Conservation (phyloP, 768 basidiomycete species). For the Mycena vitilis region DNA sequence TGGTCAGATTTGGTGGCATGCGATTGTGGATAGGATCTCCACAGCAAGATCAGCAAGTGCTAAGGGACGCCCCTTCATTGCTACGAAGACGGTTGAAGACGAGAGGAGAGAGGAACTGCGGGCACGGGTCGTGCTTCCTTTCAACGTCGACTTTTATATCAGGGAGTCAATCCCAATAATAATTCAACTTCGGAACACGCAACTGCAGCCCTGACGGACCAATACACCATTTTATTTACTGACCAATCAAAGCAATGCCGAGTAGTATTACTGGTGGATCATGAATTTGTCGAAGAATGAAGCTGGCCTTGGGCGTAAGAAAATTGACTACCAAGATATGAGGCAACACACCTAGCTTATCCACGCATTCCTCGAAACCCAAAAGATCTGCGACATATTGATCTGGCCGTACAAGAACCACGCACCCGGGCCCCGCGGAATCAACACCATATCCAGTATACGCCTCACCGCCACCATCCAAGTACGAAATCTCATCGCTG, state of each 20-base stretch:
- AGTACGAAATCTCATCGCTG: slow-evolving; percentile 34
- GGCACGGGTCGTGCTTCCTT: not conserved
- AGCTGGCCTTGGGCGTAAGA: slow-evolving; percentile 3
- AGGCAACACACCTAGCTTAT: slow-evolving; percentile 17
- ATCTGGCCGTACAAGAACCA: slow-evolving; percentile 34
- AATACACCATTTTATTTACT: not conserved
- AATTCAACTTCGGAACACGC: not conserved
- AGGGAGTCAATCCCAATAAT: not conserved
- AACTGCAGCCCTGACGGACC: not conserved
- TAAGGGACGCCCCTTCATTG: not conserved
- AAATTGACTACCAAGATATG: not conserved
- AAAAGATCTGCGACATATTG: slow-evolving; percentile 34
- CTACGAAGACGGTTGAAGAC: not conserved
- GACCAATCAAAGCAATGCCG: no score
- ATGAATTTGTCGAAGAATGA: slow-evolving; percentile 25
- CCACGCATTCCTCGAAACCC: slow-evolving; percentile 25
- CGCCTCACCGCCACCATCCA: slow-evolving; percentile 34
- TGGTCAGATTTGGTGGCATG: not conserved
- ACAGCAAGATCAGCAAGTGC: not conserved
- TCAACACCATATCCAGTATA: slow-evolving; percentile 34
- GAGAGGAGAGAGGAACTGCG: not conserved
- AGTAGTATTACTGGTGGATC: not conserved
- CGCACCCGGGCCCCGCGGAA: slow-evolving; percentile 24
- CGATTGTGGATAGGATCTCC: not conserved
- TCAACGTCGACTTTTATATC: not conserved